These are phyloP conservation scores for Limtongia smithiae DNA, from an alignment of 805 yeast genomes.

Conservation along the genomic window DNA sequence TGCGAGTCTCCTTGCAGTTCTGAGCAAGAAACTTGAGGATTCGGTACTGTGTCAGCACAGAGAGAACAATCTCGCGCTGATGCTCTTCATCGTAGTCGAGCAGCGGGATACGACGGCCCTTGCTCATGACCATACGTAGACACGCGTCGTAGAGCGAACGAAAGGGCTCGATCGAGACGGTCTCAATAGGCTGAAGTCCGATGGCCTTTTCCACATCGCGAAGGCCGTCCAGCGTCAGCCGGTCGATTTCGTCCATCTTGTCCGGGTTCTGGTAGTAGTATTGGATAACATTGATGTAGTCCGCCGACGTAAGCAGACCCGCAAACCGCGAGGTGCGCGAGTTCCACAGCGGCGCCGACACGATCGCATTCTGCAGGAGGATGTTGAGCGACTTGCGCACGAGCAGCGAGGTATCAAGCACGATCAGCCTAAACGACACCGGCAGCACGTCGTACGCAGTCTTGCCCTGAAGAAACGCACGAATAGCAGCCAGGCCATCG, in stretches of 20 bases:
- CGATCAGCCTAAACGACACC: constrained; percentile 87
- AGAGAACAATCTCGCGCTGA: constrained; percentile 88
- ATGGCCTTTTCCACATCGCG: constrained; percentile 82
- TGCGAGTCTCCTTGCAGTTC: constrained; percentile 91
- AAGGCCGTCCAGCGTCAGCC: constrained; percentile 70
- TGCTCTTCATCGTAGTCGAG: constrained; percentile 93
- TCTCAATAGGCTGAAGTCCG: constrained; percentile 82
- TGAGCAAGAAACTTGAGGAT: constrained; percentile 91
- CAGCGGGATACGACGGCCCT: constrained; percentile 89
- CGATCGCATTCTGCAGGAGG: constrained; percentile 85
- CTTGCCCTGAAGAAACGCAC: constrained; percentile 79
- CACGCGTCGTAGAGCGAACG: constrained; percentile 89
- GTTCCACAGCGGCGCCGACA: constrained; percentile 96
- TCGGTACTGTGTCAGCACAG: constrained; percentile 93
- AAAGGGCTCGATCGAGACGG: constrained; percentile 85
- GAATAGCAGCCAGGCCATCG: constrained; percentile 56
- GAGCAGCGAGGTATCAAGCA: constrained; percentile 83
- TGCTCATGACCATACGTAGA: constrained; percentile 79
- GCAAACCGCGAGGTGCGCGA: constrained; percentile 85
- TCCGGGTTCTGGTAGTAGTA: constrained; percentile 86
- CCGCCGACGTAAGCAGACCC: constrained; percentile 86
- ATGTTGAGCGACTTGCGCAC: constrained; percentile 90
- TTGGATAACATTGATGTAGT: constrained; percentile 91
- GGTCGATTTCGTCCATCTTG: constrained; percentile 81
- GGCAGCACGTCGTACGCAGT: constrained; percentile 97